Percentiles rank a stretch among this genome's conserved stretches.
Conservation (phyloP, 306 rosid genomes). For the Gastrolobium villosum region DNA sequence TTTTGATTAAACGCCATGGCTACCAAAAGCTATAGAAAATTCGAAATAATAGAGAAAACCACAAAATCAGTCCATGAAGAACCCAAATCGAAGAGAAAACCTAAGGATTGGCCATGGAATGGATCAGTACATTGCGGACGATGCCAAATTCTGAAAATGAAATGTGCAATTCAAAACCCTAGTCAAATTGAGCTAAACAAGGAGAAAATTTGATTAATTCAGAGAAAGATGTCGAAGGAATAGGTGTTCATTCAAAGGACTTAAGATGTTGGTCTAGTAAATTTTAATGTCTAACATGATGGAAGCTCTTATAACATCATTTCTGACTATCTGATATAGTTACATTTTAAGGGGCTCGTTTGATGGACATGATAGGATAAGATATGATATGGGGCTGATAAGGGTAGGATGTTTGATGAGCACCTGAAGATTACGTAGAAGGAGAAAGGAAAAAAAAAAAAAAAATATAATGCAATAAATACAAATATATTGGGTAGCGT, state of each 20-base stretch:
- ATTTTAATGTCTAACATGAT: constrained; percentile 12
- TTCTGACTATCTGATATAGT: background rate
- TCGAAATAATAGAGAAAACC: constrained; percentile 13
- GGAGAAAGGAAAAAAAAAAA: no score
- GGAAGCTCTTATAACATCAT: constrained; percentile 12
- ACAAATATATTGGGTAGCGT: no score
- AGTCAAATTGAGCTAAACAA: constrained; percentile 50
- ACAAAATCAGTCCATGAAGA: constrained; percentile 42
- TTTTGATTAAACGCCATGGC: constrained; percentile 88
- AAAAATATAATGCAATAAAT: no score
- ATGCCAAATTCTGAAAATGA: constrained; percentile 9
- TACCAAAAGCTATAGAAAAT: constrained; percentile 29
- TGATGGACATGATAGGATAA: no score
- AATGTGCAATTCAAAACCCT: constrained; percentile 54
- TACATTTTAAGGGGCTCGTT: no score
- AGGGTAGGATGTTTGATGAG: no score
- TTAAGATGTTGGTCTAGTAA: background rate
- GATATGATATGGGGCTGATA: no score
- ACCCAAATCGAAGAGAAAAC: constrained; percentile 26
- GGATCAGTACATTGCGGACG: constrained; percentile 31
- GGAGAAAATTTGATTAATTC: background rate
- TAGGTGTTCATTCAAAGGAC: background rate
- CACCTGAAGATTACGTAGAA: no score
- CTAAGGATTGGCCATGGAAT: constrained; percentile 12
- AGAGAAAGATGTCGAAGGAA: no score